Evolutionary conservation across 345 rosid species (phyloP).

Genomic region (Sonneratia caseolaris): DNA sequence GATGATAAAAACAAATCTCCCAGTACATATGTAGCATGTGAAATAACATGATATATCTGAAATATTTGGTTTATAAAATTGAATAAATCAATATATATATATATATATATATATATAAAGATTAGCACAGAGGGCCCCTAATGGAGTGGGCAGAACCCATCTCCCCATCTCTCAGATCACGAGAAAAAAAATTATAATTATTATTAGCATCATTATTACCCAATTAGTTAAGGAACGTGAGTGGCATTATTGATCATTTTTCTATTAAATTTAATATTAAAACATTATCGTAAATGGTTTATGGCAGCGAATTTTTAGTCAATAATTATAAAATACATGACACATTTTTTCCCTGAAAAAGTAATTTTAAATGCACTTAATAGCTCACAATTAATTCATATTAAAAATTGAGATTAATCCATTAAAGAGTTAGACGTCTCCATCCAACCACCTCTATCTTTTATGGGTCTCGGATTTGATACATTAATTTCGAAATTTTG

Average conservation of each 20-base stretch:
- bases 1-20: neutral
- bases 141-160: neutral
- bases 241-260: neutral
- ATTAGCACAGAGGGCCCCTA: neutral
- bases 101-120: no score
- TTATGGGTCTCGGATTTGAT: no score
- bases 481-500: no score
- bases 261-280: neutral
- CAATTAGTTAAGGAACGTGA: constrained; percentile 4
- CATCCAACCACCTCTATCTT: no score
- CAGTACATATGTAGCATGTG: neutral
- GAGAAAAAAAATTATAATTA: neutral
- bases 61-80: neutral
- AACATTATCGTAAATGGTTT: neutral
- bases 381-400: no score
- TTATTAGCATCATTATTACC: neutral
- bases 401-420: no score
- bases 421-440: no score
- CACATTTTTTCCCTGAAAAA: no score
- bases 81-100: neutral
- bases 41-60: constrained; percentile 4
- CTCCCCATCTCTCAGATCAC: neutral
- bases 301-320: neutral
- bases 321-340: neutral
- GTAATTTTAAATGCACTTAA: no score